These are phyloP conservation scores for Apostasia shenzhenica DNA, from an alignment of 106 monocot genomes.

Conservation along the genomic window DNA sequence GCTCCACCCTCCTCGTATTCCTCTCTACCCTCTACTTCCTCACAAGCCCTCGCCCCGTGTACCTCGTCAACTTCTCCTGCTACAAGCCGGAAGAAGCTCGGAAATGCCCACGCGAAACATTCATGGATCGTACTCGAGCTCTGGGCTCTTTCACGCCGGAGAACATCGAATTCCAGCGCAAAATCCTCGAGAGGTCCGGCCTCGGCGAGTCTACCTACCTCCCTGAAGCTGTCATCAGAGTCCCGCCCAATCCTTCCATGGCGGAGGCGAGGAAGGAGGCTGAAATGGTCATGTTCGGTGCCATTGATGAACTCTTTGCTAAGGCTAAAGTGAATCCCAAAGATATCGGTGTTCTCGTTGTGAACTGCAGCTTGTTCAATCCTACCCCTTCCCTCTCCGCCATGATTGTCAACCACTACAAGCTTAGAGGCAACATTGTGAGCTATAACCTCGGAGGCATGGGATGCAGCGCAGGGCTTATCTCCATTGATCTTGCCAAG, in stretches of 20 bases:
- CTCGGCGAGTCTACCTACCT: slow-evolving; percentile 12
- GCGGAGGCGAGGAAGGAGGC: slow-evolving; percentile 1
- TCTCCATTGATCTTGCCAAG: slow-evolving; percentile 31
- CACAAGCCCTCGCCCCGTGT: slow-evolving; percentile 2
- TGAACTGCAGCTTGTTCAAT: slow-evolving; percentile 39
- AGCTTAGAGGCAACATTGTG: slow-evolving; percentile 26
- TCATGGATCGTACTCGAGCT: slow-evolving; percentile 5
- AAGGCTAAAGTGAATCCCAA: slow-evolving; percentile 24
- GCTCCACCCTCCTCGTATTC: slow-evolving; percentile 9
- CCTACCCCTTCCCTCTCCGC: slow-evolving; percentile 34
- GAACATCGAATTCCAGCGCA: slow-evolving; percentile 11
- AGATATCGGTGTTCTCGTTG: slow-evolving; percentile 26
- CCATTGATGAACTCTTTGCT: slow-evolving; percentile 25
- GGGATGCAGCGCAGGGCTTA: slow-evolving; percentile 37
- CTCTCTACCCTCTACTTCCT: slow-evolving; percentile 14
- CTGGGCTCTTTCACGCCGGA: not conserved
- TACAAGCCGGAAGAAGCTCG: slow-evolving; percentile 13
- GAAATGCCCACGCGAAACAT: not conserved
- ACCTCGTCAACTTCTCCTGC: slow-evolving; percentile 11
- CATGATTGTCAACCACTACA: slow-evolving; percentile 33
- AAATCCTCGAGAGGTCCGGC: slow-evolving; percentile 17
- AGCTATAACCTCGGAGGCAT: slow-evolving; percentile 27
- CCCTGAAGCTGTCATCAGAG: not conserved
- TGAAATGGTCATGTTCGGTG: slow-evolving; percentile 26
- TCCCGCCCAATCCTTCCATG: slow-evolving; percentile 8